Evolutionary conservation across 768 basidiomycete species (phyloP).

Genomic region (Mycena alexandri): DNA sequence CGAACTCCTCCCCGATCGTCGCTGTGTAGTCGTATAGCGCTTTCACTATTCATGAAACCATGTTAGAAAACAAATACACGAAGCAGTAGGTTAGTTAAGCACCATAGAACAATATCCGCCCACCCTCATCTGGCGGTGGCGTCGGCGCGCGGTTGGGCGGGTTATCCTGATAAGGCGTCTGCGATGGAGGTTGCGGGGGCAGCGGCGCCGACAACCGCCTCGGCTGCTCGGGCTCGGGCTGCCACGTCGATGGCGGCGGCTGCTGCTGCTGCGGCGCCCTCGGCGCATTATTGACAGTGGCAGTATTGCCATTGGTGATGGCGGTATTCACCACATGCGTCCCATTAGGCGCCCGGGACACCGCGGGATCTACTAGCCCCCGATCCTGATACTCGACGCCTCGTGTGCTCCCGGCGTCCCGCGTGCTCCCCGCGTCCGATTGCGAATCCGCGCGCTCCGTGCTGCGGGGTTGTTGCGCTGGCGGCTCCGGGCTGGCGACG

Average conservation of each 20-base stretch:
- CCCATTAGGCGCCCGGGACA: slow-evolving; percentile 23
- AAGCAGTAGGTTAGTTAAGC: slow-evolving; percentile 44
- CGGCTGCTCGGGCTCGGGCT: slow-evolving; percentile 28
- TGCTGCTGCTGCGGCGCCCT: slow-evolving; percentile 45
- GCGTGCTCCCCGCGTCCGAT: slow-evolving; percentile 29
- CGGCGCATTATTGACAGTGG: slow-evolving; percentile 44
- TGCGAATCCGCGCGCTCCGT: slow-evolving; percentile 9
- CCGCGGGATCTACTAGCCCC: slow-evolving; percentile 27
- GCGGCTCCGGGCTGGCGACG: neutral
- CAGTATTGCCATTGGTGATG: slow-evolving; percentile 42
- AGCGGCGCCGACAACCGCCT: slow-evolving; percentile 31
- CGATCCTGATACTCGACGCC: slow-evolving; percentile 27
- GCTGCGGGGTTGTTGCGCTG: slow-evolving; percentile 9
- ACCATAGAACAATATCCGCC: slow-evolving; percentile 91
- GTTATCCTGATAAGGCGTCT: slow-evolving; percentile 32
- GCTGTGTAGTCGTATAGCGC: slow-evolving; percentile 91
- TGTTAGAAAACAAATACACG: slow-evolving; percentile 17
- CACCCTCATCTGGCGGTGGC: slow-evolving; percentile 71
- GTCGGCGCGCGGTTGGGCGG: slow-evolving; percentile 34
- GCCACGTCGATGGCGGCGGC: slow-evolving; percentile 36
- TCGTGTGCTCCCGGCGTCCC: neutral
- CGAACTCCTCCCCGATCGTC: slow-evolving; percentile 92
- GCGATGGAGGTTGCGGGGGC: slow-evolving; percentile 28
- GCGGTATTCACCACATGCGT: slow-evolving; percentile 11
- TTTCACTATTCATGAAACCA: slow-evolving; percentile 68